These are phyloP conservation scores for Symbiodinium natans DNA, from an alignment of 73 alveolate species.

Conservation along the genomic window DNA sequence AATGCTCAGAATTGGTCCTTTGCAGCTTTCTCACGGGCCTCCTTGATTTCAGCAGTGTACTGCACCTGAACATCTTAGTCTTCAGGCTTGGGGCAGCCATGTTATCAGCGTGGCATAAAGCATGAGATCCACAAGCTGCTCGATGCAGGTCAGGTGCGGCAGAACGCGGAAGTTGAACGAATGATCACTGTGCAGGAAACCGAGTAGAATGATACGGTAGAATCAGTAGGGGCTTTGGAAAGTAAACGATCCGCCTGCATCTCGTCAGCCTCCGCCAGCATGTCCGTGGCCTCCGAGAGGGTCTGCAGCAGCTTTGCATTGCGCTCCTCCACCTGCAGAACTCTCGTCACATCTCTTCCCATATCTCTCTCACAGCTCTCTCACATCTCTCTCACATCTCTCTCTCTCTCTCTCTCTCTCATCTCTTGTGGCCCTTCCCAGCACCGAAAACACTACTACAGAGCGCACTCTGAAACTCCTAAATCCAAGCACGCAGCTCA, in stretches of 20 bases:
- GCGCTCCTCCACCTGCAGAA: conserved; percentile 86
- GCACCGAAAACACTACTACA: too few relatives aligned
- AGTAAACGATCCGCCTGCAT: conserved; percentile 38
- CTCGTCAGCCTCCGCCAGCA: conserved; percentile 93
- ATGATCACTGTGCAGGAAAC: not conserved
- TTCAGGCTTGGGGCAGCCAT: not conserved
- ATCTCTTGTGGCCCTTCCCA: too few relatives aligned
- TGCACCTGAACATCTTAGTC: conserved; percentile 1
- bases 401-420: too few relatives aligned
- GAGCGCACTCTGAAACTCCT: too few relatives aligned
- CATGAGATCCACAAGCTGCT: not conserved
- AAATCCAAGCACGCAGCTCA: too few relatives aligned
- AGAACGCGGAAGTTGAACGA: not conserved
- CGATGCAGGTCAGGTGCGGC: not conserved
- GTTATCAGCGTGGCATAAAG: not conserved
- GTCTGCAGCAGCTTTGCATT: conserved; percentile 88
- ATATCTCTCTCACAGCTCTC: too few relatives aligned
- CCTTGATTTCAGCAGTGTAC: conserved; percentile 85
- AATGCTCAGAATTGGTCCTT: not conserved
- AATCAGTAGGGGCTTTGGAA: not conserved
- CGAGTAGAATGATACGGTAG: not conserved
- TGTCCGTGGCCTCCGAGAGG: conserved; percentile 92
- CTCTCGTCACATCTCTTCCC: too few relatives aligned
- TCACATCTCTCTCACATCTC: too few relatives aligned
- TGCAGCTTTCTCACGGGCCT: conserved; percentile 86